Conservation (phyloP, 2,329 filamentous ascomycete genomes). For the Lasiodiplodia theobromae region DNA sequence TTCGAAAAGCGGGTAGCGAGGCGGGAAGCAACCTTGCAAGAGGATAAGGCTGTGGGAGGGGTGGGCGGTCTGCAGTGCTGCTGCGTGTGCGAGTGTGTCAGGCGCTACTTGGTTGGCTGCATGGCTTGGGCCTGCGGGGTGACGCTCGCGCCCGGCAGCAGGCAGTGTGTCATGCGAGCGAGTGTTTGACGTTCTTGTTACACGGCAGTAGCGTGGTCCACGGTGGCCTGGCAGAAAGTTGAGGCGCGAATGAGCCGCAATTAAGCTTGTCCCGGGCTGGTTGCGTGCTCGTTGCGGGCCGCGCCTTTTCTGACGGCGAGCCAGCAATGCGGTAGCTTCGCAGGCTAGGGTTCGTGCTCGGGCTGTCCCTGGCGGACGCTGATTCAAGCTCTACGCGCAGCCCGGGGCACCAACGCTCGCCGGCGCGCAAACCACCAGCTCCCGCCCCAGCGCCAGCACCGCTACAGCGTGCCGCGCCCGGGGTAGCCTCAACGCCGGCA, state of each 20-base stretch:
- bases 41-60: not conserved
- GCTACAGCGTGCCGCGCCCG: slow-evolving; percentile 1
- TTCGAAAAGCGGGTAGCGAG: slow-evolving; percentile 27
- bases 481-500: slow-evolving; percentile 5
- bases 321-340: slow-evolving; percentile 16
- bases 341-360: slow-evolving; percentile 6
- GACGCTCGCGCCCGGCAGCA: slow-evolving; percentile 4
- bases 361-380: slow-evolving; percentile 9
- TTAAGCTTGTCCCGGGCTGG: not conserved
- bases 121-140: slow-evolving; percentile 4
- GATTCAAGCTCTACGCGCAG: slow-evolving; percentile 20
- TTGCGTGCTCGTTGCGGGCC: slow-evolving; percentile 8
- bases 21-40: slow-evolving; percentile 24
- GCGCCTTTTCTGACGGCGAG: slow-evolving; percentile 10
- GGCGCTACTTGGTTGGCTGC: slow-evolving; percentile 16
- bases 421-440: slow-evolving; percentile 10
- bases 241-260: slow-evolving; percentile 13
- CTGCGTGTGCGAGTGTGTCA: slow-evolving; percentile 22
- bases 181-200: slow-evolving; percentile 21
- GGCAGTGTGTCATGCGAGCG: slow-evolving; percentile 24
- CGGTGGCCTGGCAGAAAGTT: slow-evolving; percentile 2
- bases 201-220: slow-evolving; percentile 21
- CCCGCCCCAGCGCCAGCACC: slow-evolving; percentile 5
- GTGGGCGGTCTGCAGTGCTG: not conserved
- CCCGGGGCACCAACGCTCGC: slow-evolving; percentile 15